Evolutionary conservation across 2,329 filamentous ascomycete species (phyloP), one percentile per base, ranked within the genome.

Genomic region (Nigrospora osmanthi): DNA sequence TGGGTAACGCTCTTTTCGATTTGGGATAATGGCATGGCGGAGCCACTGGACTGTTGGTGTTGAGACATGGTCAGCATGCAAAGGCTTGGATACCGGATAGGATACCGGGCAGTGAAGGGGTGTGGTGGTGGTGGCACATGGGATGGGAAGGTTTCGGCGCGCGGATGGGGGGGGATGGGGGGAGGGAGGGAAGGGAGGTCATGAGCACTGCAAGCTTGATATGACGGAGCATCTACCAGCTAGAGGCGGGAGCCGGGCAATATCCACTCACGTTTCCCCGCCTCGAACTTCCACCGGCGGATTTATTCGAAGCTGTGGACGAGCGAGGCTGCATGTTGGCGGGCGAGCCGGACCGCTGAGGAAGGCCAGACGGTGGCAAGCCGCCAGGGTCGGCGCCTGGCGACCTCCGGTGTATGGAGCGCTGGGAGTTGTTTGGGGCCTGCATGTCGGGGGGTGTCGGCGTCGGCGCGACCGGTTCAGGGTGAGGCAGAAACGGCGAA

Each of bases 1-100:
- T 98, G 93, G 11, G 91, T 96, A 52, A 98, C 93, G 63, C 90
- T 96, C 73, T 96, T 97, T 72, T 98, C 93, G 67, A 98, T 98
- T 66, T 95, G 91, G 43, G 91, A 96, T 54, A 98, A 78, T 55
- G 78, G 77, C 58, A 79, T 88, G 74, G 73, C 87, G 72, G 71
- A 82, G 71, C 66, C 81, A 72, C 84, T 86, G 33, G 40, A 42
- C 40, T 42, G 33, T 36, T 23, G 33, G 19, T 28, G 23, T 28
- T 28, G 23, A 28, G 23, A 28, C 23, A 28, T 28, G 23, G 23
- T 28, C 23, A 28, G 23, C 23, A 28, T 28, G 23, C 23, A 7
- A 7, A 28, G 6, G 23, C 23, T 10, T 28, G 23, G 23, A 28
- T 28, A 28, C 23, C 23, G 23, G 5, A 10, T 7, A 28, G 7